Conservation (phyloP, 2,329 filamentous ascomycete species). For the Sporothrix schenckii region DNA sequence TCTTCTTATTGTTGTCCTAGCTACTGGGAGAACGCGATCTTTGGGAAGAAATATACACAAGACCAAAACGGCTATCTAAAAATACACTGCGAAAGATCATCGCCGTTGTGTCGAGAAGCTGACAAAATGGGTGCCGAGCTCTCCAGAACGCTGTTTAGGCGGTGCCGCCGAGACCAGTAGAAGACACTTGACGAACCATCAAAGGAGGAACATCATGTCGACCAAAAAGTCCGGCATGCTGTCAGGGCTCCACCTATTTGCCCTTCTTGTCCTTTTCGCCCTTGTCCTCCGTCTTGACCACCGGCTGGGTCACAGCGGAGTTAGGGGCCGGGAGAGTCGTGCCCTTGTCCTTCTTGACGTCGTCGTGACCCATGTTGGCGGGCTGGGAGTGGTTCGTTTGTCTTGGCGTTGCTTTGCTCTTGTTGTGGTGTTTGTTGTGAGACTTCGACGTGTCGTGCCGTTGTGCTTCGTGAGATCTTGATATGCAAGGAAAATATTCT, state of each 20-base stretch:
- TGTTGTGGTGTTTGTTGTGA: neutral
- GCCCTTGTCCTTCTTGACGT: neutral
- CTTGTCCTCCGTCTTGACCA: neutral
- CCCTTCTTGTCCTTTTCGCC: slow-evolving; percentile 1
- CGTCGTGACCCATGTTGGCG: neutral
- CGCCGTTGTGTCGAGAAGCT: neutral
- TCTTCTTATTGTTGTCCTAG: neutral
- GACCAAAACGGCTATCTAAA: neutral
- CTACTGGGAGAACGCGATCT: neutral
- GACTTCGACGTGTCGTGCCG: neutral
- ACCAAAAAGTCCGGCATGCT: neutral
- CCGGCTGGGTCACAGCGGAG: neutral
- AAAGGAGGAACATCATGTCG: neutral
- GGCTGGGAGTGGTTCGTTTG: neutral
- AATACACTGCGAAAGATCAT: neutral
- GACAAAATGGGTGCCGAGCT: neutral
- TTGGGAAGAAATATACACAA: neutral
- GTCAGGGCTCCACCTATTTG: neutral
- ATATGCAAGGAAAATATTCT: neutral
- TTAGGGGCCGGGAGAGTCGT: neutral
- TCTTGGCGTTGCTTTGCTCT: neutral
- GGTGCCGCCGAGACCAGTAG: neutral
- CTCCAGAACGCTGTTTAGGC: neutral
- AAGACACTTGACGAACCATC: neutral
- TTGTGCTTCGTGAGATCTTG: neutral